Conservation (phyloP, 441 rosid species). For the Pelargonium fulgidum region DNA sequence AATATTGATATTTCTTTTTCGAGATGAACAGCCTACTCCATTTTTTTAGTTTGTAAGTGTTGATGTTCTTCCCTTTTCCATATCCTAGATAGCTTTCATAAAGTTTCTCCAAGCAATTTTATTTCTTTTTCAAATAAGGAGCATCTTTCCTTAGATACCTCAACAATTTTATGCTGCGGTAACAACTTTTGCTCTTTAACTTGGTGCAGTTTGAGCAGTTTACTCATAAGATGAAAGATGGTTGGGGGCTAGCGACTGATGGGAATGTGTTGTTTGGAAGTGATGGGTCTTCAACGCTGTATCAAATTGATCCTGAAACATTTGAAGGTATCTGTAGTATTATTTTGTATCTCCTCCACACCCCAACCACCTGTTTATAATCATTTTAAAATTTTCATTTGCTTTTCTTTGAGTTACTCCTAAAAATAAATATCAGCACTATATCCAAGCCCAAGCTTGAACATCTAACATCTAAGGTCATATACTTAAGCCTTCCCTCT, state of each 20-base stretch:
- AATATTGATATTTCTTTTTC: too few relatives aligned
- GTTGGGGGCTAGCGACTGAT: slow-evolving; percentile 95
- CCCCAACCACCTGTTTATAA: too few relatives aligned
- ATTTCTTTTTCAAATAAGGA: not conserved
- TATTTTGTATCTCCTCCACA: not conserved
- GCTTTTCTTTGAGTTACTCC: too few relatives aligned
- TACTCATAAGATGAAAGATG: slow-evolving; percentile 82
- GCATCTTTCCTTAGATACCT: slow-evolving; percentile 14
- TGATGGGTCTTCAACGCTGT: slow-evolving; percentile 81
- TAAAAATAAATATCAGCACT: not conserved
- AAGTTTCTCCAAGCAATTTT: slow-evolving; percentile 9
- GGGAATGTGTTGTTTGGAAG: slow-evolving; percentile 76
- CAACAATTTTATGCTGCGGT: slow-evolving; percentile 3
- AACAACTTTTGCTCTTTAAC: slow-evolving; percentile 9
- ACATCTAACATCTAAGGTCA: not conserved
- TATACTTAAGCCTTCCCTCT: not conserved
- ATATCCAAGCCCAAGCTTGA: not conserved
- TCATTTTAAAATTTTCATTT: too few relatives aligned
- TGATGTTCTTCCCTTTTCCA: too few relatives aligned
- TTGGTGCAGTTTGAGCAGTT: slow-evolving; percentile 54
- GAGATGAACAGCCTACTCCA: too few relatives aligned
- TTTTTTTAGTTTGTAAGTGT: too few relatives aligned
- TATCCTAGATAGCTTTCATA: not conserved
- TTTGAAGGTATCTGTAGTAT: slow-evolving; percentile 45
- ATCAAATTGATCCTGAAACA: slow-evolving; percentile 63